Base-by-base conservation (phyloP, 108 stramenopile genomes). In the Fistulifera pelliculosa region DNA sequence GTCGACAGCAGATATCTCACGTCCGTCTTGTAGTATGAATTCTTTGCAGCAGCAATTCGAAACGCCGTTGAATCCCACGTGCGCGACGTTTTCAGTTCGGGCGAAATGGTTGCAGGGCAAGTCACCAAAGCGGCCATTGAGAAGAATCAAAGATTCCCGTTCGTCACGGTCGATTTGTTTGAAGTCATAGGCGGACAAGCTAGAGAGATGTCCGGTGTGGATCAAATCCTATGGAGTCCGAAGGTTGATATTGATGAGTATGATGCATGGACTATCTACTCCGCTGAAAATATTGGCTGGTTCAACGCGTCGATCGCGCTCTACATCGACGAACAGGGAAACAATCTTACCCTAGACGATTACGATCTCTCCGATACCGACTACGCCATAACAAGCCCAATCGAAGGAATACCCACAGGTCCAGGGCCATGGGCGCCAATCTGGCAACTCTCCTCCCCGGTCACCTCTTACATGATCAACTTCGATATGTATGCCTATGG, bases 71-170 rank as follows among this genome's bases (percentile, higher is more conserved):
- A 39, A 21, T 35, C 31, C 17, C 38, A 54, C 38, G 25, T 54
- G 2, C 27, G 18, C 23, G 22, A 54, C 31, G 6, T 39, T 2
- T 16, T 35, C 25, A 26, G n/a, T 19, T 42, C 54, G 2, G n/a
- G n/a, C 10, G 18, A 40, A 17, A 18, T n/a, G 13, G 41, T 57
- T 14, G 38, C 42, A n/a, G 13, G 18, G n/a, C 15, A 18, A 21
- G 42, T 57, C 24, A 57, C 56, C 1, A 41, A 21, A 14, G 22
- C 27, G 25, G 43, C 42, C 1, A 13, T 19, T 1, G 41, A 17
- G 21, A 39, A 25, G 39, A 38, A 27, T 14, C 27, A 43, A 13
- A 68, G 42, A 27, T 68, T 52, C 21, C 66, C 66, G 1, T 60
- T 60, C 49, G 58, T 60, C 24, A 38, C 58, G 14, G n/a, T 60